These are phyloP conservation scores for Arthrobotrys sinensis DNA, from an alignment of 2,329 filamentous ascomycete species.

Conservation along the genomic window DNA sequence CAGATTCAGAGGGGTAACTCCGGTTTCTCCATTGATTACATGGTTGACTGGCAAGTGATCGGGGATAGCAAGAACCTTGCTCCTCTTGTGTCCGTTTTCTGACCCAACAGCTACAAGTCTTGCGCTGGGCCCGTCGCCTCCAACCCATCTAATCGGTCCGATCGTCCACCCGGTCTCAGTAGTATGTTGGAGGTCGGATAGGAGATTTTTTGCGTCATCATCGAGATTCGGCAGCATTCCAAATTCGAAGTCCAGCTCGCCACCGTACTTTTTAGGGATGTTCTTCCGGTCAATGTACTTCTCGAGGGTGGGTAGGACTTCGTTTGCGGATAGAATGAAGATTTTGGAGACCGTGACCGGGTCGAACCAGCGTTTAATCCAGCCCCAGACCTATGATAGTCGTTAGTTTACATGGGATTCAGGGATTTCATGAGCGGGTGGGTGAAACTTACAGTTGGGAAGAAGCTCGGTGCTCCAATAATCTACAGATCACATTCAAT, in stretches of 20 bases:
- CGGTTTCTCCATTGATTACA: slow-evolving; percentile 51
- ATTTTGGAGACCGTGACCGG: slow-evolving; percentile 96
- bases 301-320: slow-evolving; percentile 82
- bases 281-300: slow-evolving; percentile 85
- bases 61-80: slow-evolving; percentile 36
- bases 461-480: slow-evolving; percentile 90
- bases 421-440: neutral
- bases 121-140: slow-evolving; percentile 44
- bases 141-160: slow-evolving; percentile 54
- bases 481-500: slow-evolving; percentile 69
- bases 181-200: slow-evolving; percentile 37
- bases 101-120: slow-evolving; percentile 45
- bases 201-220: slow-evolving; percentile 66
- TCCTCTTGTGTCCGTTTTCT: slow-evolving; percentile 42
- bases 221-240: slow-evolving; percentile 83
- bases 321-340: slow-evolving; percentile 82
- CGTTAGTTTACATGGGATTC: neutral
- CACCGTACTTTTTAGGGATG: slow-evolving; percentile 92
- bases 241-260: slow-evolving; percentile 85
- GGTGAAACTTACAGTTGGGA: slow-evolving; percentile 76
- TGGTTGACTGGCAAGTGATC: slow-evolving; percentile 35
- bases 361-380: slow-evolving; percentile 96
- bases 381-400: slow-evolving; percentile 77
- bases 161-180: slow-evolving; percentile 41
- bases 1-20: slow-evolving; percentile 36